Evolutionary conservation across 2,329 filamentous ascomycete species (phyloP).

Genomic region (Ascochyta lentis): DNA sequence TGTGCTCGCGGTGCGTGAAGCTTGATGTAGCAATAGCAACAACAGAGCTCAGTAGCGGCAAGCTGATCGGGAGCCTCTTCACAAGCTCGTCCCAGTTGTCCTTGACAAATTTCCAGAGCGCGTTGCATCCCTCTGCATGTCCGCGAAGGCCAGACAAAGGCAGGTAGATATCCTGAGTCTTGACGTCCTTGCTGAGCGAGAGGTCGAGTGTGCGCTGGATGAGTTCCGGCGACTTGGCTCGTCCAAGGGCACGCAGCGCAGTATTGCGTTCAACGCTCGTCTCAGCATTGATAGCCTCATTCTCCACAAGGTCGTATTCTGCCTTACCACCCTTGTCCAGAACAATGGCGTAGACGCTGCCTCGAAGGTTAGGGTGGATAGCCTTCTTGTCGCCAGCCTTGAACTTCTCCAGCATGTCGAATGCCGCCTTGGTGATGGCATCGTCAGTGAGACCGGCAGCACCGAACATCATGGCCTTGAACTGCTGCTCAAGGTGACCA

Average conservation of each 20-base stretch:
- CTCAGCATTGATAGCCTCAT: constrained; percentile 75
- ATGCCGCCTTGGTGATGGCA: constrained; percentile 76
- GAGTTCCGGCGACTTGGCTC: constrained; percentile 76
- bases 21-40: constrained; percentile 82
- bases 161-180: constrained; percentile 93
- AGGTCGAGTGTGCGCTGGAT: constrained; percentile 82
- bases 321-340: constrained; percentile 84
- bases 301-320: constrained; percentile 80
- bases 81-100: constrained; percentile 86
- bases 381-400: constrained; percentile 78
- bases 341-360: constrained; percentile 83
- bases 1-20: constrained; percentile 79
- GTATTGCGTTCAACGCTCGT: constrained; percentile 92
- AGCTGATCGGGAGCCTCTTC: constrained; percentile 81
- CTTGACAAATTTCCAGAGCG: constrained; percentile 83
- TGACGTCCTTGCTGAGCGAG: constrained; percentile 80
- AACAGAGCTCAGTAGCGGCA: constrained; percentile 84
- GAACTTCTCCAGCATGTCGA: constrained; percentile 90
- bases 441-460: constrained; percentile 81
- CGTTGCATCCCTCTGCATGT: constrained; percentile 78
- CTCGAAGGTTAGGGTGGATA: constrained; percentile 89
- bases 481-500: constrained; percentile 89
- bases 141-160: constrained; percentile 79
- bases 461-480: constrained; percentile 91
- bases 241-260: constrained; percentile 81